Evolutionary conservation across 192 early-diverging fungal species (phyloP).

Genomic region (Jimgerdemannia flammicorona): DNA sequence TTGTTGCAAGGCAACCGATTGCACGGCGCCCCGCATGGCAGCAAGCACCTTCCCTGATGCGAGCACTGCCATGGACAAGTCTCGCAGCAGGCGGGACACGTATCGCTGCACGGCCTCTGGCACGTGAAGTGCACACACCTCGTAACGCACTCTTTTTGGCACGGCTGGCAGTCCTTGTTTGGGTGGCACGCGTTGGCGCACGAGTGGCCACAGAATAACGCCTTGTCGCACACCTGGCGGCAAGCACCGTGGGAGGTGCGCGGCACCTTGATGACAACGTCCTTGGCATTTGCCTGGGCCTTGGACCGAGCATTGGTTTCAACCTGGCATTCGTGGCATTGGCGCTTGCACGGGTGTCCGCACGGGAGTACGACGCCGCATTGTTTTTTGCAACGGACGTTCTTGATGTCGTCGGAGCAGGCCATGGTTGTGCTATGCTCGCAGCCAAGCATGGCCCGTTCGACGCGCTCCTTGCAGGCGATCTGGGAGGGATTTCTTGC

Average conservation of each 20-base stretch:
- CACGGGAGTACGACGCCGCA: conserved; percentile 18
- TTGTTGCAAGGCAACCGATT: conserved; percentile 15
- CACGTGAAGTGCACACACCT: conserved; percentile 15
- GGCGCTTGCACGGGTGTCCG: conserved; percentile 18
- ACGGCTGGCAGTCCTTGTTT: conserved; percentile 22
- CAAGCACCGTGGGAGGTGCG: background rate
- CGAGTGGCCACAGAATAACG: background rate
- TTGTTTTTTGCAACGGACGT: conserved; percentile 14
- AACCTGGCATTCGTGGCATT: conserved; percentile 5
- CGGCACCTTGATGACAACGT: background rate
- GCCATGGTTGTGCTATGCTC: background rate
- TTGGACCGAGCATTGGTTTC: background rate
- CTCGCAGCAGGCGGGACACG: background rate
- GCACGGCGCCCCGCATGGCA: conserved; percentile 44
- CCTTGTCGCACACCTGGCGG: background rate
- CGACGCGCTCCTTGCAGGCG: background rate
- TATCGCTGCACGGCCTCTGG: background rate
- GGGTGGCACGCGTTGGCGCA: background rate
- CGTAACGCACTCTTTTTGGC: conserved; percentile 27
- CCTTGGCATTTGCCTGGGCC: background rate
- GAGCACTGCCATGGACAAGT: background rate
- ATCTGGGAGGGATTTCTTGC: background rate
- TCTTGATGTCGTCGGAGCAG: background rate
- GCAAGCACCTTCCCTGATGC: conserved; percentile 21
- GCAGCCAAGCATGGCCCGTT: background rate